Evolutionary conservation across 495 filamentous ascomycete genomes (phyloP), one percentile per base, ranked within the genome.

Genomic region (Trichoderma parareesei): DNA sequence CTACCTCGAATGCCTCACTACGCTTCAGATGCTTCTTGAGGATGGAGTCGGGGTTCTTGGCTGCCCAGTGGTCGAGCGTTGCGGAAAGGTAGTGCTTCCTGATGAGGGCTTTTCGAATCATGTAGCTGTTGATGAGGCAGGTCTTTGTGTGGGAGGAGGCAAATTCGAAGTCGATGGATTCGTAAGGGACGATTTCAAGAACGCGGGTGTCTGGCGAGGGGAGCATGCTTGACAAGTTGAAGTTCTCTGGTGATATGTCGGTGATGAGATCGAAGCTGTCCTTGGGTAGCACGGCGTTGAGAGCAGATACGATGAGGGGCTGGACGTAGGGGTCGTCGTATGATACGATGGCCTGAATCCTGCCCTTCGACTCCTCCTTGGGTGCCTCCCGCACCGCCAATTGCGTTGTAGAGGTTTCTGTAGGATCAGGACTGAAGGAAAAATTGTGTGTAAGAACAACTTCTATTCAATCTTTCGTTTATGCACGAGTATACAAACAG

Each of bases 71-170:
- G 48, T 85, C 77, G 43, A 95, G 82, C 0, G 93, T 97, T 16
- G 86, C 85, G 5, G 87, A 84, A 4, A 98, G 82, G 72, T 91
- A 97, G 72, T 98, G 94, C 74, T 98, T 98, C 60, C 94, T 85
- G 70, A 97, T 97, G n/a, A 98, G 77, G 1, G 94, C 94, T 81
- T 97, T 98, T 69, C 94, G 92, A 74, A 97, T 93, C 70, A 97
- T 85, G 72, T 96, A 97, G 66, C 88, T 86, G 72, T 94, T 96
- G 42, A 84, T 79, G 5, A 92, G 81, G 49, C 79, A 85, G 1
- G 82, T 85, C 11, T 69, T 71, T 0, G 88, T 76, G 67, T 90
- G 79, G 8, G 76, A 72, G 64, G 90, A 77, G 55, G 88, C 77
- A 66, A 89, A 85, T 40, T 88, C 84, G 71, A 96, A 98, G 68